These are phyloP conservation scores for Cryphonectria japonica DNA, from an alignment of 2,329 filamentous ascomycete species.

Conservation along the genomic window DNA sequence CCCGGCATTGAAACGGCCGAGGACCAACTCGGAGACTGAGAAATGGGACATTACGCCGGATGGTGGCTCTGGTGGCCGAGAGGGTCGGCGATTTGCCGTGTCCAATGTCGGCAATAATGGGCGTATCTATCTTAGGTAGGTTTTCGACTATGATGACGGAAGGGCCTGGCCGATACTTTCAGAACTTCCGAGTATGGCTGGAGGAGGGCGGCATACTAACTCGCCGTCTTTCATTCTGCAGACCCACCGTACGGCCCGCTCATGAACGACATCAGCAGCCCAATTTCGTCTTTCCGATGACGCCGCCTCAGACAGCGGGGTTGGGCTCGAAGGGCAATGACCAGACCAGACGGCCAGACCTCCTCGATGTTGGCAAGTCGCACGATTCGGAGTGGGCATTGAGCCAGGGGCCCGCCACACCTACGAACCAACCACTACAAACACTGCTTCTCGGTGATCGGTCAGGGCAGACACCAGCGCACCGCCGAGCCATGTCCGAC, in stretches of 20 bases:
- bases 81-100: conserved; percentile 76
- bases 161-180: not conserved
- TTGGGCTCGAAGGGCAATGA: conserved; percentile 50
- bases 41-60: conserved; percentile 64
- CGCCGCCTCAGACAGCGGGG: conserved; percentile 62
- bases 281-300: conserved; percentile 62
- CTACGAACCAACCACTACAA: conserved; percentile 38
- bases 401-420: conserved; percentile 44
- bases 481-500: conserved; percentile 72
- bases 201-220: not conserved
- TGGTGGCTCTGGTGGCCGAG: conserved; percentile 62
- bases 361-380: conserved; percentile 34
- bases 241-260: conserved; percentile 64
- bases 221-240: conserved; percentile 37
- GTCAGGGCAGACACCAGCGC: conserved; percentile 43
- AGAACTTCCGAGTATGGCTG: too few relatives aligned
- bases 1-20: conserved; percentile 40
- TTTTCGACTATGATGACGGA: not conserved
- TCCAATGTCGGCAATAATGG: conserved; percentile 84
- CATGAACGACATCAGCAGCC: conserved; percentile 66
- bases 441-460: conserved; percentile 41
- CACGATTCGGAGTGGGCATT: conserved; percentile 49
- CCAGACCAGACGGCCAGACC: conserved; percentile 36
- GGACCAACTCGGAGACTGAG: conserved; percentile 58
- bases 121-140: conserved; percentile 79